Percentiles rank a stretch among this genome's conserved stretches.
Evolutionary conservation across 108 stramenopile genomes (phyloP).

Genomic region (Cyclotella baltica): DNA sequence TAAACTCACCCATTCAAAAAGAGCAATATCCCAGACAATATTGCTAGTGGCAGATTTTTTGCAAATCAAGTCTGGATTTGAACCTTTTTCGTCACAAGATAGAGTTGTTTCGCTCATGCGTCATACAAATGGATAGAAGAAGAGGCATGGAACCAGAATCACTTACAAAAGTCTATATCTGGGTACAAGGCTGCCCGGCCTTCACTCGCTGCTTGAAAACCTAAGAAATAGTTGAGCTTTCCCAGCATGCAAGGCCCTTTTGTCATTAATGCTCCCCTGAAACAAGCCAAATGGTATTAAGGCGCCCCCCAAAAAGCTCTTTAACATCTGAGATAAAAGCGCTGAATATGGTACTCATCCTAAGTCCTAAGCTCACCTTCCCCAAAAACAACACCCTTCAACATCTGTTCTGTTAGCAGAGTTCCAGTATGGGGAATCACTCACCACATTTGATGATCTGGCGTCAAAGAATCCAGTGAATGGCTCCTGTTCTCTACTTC

Average conservation of each 20-base stretch:
- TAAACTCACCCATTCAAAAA: slow-evolving; percentile 24
- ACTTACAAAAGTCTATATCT: slow-evolving; percentile 24
- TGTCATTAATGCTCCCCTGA: slow-evolving; percentile 6
- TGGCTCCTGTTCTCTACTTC: slow-evolving; percentile 6
- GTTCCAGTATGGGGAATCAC: slow-evolving; percentile 7
- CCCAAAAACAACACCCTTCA: slow-evolving; percentile 4
- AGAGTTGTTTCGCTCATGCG: background rate
- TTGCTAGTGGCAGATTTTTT: background rate
- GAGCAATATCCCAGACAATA: slow-evolving; percentile 21
- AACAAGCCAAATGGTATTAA: background rate
- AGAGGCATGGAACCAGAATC: background rate
- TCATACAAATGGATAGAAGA: background rate
- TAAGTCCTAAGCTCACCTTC: background rate
- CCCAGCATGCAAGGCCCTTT: slow-evolving; percentile 31
- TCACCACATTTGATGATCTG: background rate
- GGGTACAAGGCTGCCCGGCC: slow-evolving; percentile 13
- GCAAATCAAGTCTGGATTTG: background rate
- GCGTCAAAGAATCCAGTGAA: slow-evolving; percentile 20
- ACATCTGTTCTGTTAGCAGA: slow-evolving; percentile 19
- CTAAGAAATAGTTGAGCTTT: slow-evolving; percentile 29
- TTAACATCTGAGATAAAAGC: too few relatives aligned
- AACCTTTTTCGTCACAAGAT: background rate
- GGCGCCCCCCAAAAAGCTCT: too few relatives aligned
- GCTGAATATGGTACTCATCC: background rate
- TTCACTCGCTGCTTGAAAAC: slow-evolving; percentile 11